Evolutionary conservation across 148 eudicot species (phyloP).

Genomic region (Tetragonia tetragonoides): DNA sequence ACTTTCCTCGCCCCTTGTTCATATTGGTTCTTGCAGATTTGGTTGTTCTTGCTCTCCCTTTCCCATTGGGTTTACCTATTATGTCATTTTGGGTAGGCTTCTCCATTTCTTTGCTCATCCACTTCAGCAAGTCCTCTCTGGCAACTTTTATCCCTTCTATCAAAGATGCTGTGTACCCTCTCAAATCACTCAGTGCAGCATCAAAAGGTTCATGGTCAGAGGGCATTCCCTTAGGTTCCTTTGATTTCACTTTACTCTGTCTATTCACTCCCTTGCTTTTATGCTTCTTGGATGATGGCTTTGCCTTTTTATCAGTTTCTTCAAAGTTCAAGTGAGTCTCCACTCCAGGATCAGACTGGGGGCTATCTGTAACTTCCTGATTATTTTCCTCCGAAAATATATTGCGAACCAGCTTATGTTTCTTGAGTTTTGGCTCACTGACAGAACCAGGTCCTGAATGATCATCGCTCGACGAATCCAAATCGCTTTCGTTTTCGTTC

Average conservation of each 20-base stretch:
- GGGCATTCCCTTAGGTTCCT: slow-evolving; percentile 15
- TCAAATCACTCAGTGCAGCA: slow-evolving; percentile 36
- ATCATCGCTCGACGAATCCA: slow-evolving; percentile 55
- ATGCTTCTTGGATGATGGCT: slow-evolving; percentile 3
- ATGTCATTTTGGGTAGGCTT: slow-evolving; percentile 20
- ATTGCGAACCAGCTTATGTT: slow-evolving; percentile 30
- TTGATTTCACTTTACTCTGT: slow-evolving; percentile 12
- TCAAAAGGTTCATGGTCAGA: slow-evolving; percentile 15
- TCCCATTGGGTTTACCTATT: slow-evolving; percentile 24
- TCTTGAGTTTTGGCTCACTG: slow-evolving; percentile 35
- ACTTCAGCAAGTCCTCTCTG: slow-evolving; percentile 45
- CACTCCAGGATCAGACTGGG: slow-evolving; percentile 16
- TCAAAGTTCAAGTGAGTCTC: slow-evolving; percentile 12
- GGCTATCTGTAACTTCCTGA: slow-evolving; percentile 20
- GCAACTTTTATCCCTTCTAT: slow-evolving; percentile 44
- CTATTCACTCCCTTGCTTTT: neutral
- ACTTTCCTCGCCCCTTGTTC: slow-evolving; percentile 9
- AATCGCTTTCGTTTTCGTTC: slow-evolving; percentile 40
- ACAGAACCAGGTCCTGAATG: slow-evolving; percentile 37
- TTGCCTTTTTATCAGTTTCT: slow-evolving; percentile 18
- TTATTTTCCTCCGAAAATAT: slow-evolving; percentile 25
- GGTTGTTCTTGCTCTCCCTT: slow-evolving; percentile 16
- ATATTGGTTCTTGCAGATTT: slow-evolving; percentile 25
- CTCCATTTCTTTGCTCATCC: slow-evolving; percentile 47
- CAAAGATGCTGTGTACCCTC: slow-evolving; percentile 37